Evolutionary conservation across 208 protist species (phyloP), one percentile per base, ranked within the genome.

Genomic region (Leishmania mexicana): DNA sequence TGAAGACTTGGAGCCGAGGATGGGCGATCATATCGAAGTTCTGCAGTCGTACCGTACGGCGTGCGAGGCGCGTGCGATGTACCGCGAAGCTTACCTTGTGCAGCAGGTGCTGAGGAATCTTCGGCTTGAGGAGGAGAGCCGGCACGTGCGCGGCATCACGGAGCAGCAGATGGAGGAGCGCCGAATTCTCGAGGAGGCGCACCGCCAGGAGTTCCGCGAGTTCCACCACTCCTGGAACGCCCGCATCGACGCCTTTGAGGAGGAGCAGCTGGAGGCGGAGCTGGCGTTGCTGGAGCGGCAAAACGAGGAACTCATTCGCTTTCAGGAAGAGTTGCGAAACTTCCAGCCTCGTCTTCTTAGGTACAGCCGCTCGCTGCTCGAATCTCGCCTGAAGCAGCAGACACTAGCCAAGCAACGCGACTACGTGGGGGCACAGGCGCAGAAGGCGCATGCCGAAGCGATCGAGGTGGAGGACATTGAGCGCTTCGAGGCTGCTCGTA

Each of bases 21-120:
- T 93, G 71, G 81, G 83, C 21, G 89, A 88, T 53, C 93, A 97
- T 82, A 78, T 95, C 3, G 75, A 84, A 45, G 87, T 90, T 13
- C 90, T 98, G 13, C 87, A 88, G 45, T 81, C 91, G 11, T 97
- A 98, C 90, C 91, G 95, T 17, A 73, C 88, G 70, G 92, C 85
- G 21, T 98, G 96, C 84, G 83, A 97, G 85, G 79, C 79, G 42
- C 94, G 96, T 7, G 88, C 90, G 38, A 90, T 96, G 75, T 98
- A 98, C 84, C 91, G 93, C n/a, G 95, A 98, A 86, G 96, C 96
- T 17, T 93, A 98, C 77, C 88, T 98, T 15, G 94, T 98, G 38
- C 95, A 98, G 83, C 94, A 96, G 83, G 93, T 98, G 21, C 85
- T 98, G 80, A 85, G 93, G 40, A 90, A 97, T 81, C 86, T 98